Evolutionary conservation across 2,329 filamentous ascomycete genomes (phyloP).

Genomic region (Hypoxylon sp.): DNA sequence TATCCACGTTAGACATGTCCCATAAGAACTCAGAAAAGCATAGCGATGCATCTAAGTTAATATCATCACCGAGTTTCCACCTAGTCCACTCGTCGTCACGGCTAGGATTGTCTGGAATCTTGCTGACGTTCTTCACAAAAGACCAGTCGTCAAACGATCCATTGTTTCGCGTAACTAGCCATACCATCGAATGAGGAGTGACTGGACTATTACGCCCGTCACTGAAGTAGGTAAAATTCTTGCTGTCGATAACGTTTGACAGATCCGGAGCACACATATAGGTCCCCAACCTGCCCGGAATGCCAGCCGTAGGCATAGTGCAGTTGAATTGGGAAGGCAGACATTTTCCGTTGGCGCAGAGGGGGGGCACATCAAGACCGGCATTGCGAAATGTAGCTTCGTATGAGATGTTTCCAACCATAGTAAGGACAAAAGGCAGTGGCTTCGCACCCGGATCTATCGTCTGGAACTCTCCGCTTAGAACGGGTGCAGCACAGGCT

Average conservation of each 20-base stretch:
- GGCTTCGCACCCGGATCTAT: slow-evolving; percentile 19
- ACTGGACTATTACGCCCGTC: slow-evolving; percentile 27
- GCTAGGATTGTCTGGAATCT: slow-evolving; percentile 16
- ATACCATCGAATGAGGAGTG: slow-evolving; percentile 37
- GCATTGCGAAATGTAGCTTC: slow-evolving; percentile 30
- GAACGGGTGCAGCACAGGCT: slow-evolving; percentile 26
- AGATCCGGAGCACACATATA: slow-evolving; percentile 38
- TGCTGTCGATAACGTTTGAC: slow-evolving; percentile 25
- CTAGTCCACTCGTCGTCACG: slow-evolving; percentile 31
- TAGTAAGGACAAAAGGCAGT: slow-evolving; percentile 29
- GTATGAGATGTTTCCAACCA: slow-evolving; percentile 42
- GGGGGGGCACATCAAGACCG: slow-evolving; percentile 33
- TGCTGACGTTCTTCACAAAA: slow-evolving; percentile 21
- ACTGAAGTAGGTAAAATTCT: slow-evolving; percentile 27
- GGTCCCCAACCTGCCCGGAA: slow-evolving; percentile 23
- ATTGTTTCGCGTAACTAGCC: slow-evolving; percentile 29
- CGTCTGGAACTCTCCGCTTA: slow-evolving; percentile 25
- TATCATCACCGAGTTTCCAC: slow-evolving; percentile 20
- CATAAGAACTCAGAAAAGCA: slow-evolving; percentile 35
- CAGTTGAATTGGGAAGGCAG: slow-evolving; percentile 44
- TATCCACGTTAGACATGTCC: slow-evolving; percentile 42
- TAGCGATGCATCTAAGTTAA: slow-evolving; percentile 27
- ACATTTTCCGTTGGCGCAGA: slow-evolving; percentile 34
- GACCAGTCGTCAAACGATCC: slow-evolving; percentile 35
- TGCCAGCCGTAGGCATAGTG: slow-evolving; percentile 29